A percentile compares a stretch with the other conserved stretches of the same genome.
These are phyloP conservation scores for Marvania coccoides DNA, from an alignment of 139 green algal species.

Conservation along the genomic window DNA sequence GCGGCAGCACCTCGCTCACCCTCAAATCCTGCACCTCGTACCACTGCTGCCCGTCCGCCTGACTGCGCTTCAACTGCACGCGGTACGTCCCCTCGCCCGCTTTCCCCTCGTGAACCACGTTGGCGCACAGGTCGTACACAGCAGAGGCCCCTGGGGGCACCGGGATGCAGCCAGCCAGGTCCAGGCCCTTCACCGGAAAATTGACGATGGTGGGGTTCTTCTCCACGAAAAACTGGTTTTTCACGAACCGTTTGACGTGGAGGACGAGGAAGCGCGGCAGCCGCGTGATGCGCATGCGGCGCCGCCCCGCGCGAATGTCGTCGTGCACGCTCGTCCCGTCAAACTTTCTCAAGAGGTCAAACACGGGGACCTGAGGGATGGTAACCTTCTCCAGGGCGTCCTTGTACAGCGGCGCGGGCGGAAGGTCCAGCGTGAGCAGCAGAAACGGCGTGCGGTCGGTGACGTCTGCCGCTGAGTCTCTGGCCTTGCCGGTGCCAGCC, in stretches of 20 bases:
- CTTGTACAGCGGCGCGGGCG: slow-evolving; percentile 92
- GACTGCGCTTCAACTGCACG: slow-evolving; percentile 76
- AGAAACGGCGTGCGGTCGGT: slow-evolving; percentile 77
- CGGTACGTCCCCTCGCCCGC: slow-evolving; percentile 54
- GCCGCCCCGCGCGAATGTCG: slow-evolving; percentile 68
- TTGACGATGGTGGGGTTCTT: slow-evolving; percentile 99
- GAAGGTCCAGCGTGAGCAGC: slow-evolving; percentile 89
- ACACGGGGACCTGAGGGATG: slow-evolving; percentile 95
- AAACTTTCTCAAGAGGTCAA: slow-evolving; percentile 89
- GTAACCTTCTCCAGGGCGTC: slow-evolving; percentile 94
- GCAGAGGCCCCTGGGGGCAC: slow-evolving; percentile 12
- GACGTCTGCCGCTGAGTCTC: slow-evolving; percentile 36
- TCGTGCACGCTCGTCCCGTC: slow-evolving; percentile 70
- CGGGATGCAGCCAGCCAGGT: slow-evolving; percentile 74
- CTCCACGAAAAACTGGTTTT: slow-evolving; percentile 84
- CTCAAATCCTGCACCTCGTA: slow-evolving; percentile 93
- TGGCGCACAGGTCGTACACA: slow-evolving; percentile 86
- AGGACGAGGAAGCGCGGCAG: slow-evolving; percentile 81
- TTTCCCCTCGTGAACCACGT: slow-evolving; percentile 80
- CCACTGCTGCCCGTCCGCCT: slow-evolving; percentile 58
- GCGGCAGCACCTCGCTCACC: slow-evolving; percentile 87
- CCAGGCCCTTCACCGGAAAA: slow-evolving; percentile 91
- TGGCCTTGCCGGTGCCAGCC: slow-evolving; percentile 64
- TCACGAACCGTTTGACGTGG: slow-evolving; percentile 89
- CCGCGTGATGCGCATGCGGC: slow-evolving; percentile 65